These are phyloP conservation scores for Nemania abortiva DNA, from an alignment of 2,329 filamentous ascomycete genomes.

Conservation along the genomic window DNA sequence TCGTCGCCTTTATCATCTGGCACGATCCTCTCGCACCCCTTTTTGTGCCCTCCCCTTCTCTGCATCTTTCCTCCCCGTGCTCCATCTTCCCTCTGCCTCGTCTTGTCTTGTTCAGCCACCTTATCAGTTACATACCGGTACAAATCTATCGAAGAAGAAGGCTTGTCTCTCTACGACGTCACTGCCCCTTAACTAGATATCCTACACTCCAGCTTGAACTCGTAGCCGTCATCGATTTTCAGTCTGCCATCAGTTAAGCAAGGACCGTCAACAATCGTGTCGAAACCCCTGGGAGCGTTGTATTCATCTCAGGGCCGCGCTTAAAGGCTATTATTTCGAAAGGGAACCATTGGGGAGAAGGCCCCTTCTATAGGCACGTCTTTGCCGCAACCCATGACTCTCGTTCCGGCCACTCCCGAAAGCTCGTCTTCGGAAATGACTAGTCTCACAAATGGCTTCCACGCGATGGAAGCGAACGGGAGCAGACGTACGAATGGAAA, in stretches of 20 bases:
- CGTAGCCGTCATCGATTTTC: not conserved
- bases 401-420: constrained; percentile 46
- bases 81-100: constrained; percentile 24
- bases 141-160: not conserved
- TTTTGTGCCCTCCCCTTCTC: constrained; percentile 23
- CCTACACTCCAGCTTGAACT: not conserved
- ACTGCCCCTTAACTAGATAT: constrained; percentile 11
- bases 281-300: not conserved
- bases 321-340: constrained; percentile 18
- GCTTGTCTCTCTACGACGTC: constrained; percentile 11
- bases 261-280: constrained; percentile 7
- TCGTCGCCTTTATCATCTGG: constrained; percentile 35
- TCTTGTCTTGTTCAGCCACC: not conserved
- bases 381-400: constrained; percentile 42
- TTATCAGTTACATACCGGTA: not conserved
- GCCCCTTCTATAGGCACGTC: constrained; percentile 11
- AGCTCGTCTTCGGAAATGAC: constrained; percentile 51
- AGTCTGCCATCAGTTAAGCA: constrained; percentile 1
- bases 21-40: constrained; percentile 20
- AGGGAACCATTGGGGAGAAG: constrained; percentile 18
- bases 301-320: not conserved
- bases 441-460: constrained; percentile 50
- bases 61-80: constrained; percentile 15
- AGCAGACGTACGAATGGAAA: constrained; percentile 46
- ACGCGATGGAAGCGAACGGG: constrained; percentile 44